These are phyloP conservation scores for Solanum appendiculatum DNA, from an alignment of 257 asterid species.

Conservation along the genomic window DNA sequence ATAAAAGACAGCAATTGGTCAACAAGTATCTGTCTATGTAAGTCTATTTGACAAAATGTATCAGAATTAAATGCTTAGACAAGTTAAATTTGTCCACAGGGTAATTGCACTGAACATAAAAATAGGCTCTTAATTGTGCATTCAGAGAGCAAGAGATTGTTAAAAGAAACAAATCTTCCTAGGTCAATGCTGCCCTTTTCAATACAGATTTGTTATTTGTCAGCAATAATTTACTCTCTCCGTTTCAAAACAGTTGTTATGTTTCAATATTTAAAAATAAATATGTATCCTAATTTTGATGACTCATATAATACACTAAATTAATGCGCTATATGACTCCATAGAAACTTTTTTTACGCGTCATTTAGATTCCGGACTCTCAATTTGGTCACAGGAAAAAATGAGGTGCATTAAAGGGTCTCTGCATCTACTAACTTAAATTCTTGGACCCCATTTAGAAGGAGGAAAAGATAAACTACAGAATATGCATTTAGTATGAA, in stretches of 20 bases:
- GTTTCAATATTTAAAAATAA: no score
- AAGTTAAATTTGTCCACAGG: not conserved
- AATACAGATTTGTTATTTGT: not conserved
- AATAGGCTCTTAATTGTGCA: not conserved
- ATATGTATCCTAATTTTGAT: not conserved
- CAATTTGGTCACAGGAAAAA: not conserved
- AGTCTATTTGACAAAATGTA: not conserved
- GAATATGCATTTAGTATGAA: slow-evolving; percentile 1
- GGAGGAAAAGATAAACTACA: not conserved
- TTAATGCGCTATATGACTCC: no score
- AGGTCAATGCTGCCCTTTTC: not conserved
- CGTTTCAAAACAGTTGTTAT: not conserved
- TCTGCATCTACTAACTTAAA: not conserved
- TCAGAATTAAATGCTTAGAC: not conserved
- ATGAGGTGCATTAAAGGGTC: not conserved
- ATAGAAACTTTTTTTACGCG: not conserved
- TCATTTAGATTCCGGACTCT: not conserved
- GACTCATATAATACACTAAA: not conserved
- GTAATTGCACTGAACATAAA: not conserved
- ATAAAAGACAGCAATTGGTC: not conserved
- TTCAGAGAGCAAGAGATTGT: not conserved
- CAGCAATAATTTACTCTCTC: not conserved
- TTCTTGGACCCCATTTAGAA: not conserved
- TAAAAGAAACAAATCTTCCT: not conserved
- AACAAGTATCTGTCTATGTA: not conserved